These are phyloP conservation scores for Russula virescens DNA, from an alignment of 768 basidiomycete genomes.

Conservation along the genomic window DNA sequence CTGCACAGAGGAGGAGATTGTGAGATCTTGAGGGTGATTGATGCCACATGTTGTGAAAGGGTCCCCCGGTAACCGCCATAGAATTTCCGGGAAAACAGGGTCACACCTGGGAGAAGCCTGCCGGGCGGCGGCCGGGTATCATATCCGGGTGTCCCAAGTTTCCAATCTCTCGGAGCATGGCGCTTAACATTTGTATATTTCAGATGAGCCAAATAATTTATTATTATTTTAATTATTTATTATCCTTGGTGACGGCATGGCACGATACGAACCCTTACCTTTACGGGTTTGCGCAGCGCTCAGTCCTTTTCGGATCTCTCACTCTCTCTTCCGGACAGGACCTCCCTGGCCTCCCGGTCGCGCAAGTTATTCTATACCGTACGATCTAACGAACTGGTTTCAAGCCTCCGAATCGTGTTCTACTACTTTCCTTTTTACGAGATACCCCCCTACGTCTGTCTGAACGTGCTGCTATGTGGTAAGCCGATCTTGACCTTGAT, in stretches of 20 bases:
- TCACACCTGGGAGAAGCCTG: slow-evolving; percentile 5
- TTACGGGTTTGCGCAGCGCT: slow-evolving; percentile 7
- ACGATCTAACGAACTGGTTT: slow-evolving; percentile 8
- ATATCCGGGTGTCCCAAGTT: slow-evolving; percentile 10
- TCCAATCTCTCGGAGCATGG: background rate
- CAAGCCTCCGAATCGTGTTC: background rate
- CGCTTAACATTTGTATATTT: background rate
- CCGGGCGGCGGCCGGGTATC: slow-evolving; percentile 11
- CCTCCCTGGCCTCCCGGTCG: background rate
- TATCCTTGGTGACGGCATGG: slow-evolving; percentile 12
- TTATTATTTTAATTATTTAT: background rate
- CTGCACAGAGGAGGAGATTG: background rate
- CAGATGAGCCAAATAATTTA: background rate
- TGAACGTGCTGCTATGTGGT: slow-evolving; percentile 15
- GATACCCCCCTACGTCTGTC: slow-evolving; percentile 19
- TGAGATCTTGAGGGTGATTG: slow-evolving; percentile 10
- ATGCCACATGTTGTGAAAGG: slow-evolving; percentile 20
- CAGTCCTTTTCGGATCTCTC: background rate
- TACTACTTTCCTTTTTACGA: slow-evolving; percentile 6
- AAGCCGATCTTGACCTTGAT: slow-evolving; percentile 11
- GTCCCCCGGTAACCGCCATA: background rate
- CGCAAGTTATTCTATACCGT: slow-evolving; percentile 2
- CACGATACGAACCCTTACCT: background rate
- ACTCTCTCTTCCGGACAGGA: background rate
- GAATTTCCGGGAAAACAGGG: background rate